phyloP scores from a whole-genome alignment of 2,329 filamentous ascomycete genomes.

The Aspergillus jensenii region DNA sequence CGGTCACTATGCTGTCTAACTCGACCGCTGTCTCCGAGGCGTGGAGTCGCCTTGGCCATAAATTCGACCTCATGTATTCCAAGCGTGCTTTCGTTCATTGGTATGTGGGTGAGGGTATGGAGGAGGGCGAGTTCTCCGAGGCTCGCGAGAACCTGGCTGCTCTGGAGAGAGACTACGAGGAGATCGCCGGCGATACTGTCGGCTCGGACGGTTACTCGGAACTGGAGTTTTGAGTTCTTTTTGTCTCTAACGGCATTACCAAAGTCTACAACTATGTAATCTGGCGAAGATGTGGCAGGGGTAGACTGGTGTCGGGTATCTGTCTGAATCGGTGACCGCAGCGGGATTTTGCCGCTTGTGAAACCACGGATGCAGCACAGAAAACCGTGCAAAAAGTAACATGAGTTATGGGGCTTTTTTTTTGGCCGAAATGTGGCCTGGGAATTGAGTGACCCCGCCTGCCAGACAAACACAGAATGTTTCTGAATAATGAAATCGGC shows the following conservation, averaged over 20 bases:
- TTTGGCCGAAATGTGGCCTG: too few species aligned
- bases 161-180: constrained; percentile 85
- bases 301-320: background rate
- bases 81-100: constrained; percentile 69
- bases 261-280: background rate
- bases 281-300: background rate
- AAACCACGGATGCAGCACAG: too few species aligned
- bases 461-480: too few species aligned
- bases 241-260: background rate
- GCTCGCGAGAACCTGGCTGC: constrained; percentile 82
- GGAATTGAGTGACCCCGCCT: too few species aligned
- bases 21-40: constrained; percentile 99
- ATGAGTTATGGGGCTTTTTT: too few species aligned
- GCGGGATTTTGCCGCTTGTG: background rate
- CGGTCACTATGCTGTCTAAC: constrained; percentile 78
- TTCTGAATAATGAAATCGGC: too few species aligned
- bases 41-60: constrained; percentile 97
- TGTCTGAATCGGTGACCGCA: background rate
- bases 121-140: constrained; percentile 87
- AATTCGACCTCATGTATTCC: constrained; percentile 69
- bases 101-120: constrained; percentile 87
- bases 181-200: constrained; percentile 71
- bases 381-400: too few species aligned
- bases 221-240: constrained; percentile 31
- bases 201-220: constrained; percentile 58